Percentiles rank a stretch among this genome's conserved stretches.
Conservation (phyloP, 306 rosid genomes). For the Sophora flavescens region DNA sequence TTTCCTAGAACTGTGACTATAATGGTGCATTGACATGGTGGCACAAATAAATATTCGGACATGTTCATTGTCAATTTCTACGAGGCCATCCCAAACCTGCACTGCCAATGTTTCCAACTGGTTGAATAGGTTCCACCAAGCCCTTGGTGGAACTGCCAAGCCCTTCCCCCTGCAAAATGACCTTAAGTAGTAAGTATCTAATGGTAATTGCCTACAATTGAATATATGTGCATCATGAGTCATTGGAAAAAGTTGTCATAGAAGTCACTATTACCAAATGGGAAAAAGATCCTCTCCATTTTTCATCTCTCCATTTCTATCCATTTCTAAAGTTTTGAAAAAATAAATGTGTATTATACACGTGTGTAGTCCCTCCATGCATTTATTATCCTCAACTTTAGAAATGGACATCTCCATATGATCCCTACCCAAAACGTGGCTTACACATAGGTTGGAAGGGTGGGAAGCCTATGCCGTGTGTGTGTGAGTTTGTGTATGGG, state of each 20-base stretch:
- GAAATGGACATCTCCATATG: no score
- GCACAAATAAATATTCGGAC: background rate
- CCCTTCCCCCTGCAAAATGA: constrained; percentile 75
- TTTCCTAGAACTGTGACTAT: background rate
- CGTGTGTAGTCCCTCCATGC: no score
- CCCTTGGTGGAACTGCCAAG: constrained; percentile 82
- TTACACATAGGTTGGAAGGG: background rate
- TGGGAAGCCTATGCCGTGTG: background rate
- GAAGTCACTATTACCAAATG: background rate
- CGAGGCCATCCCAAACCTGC: constrained; percentile 85
- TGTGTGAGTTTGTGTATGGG: no score
- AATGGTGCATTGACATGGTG: background rate
- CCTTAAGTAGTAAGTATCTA: background rate
- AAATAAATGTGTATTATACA: no score
- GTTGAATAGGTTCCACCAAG: constrained; percentile 73
- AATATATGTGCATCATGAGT: background rate
- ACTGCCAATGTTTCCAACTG: constrained; percentile 73
- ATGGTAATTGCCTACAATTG: background rate
- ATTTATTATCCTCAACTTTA: no score
- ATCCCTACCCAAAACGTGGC: background rate
- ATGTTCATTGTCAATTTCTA: constrained; percentile 33
- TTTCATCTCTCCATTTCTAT: no score
- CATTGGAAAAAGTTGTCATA: background rate
- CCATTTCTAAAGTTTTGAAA: no score
- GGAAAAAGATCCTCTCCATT: no score